phyloP scores from a whole-genome alignment of 1,284 basidiomycete genomes.

The Cystobasidiaceae sp. region DNA sequence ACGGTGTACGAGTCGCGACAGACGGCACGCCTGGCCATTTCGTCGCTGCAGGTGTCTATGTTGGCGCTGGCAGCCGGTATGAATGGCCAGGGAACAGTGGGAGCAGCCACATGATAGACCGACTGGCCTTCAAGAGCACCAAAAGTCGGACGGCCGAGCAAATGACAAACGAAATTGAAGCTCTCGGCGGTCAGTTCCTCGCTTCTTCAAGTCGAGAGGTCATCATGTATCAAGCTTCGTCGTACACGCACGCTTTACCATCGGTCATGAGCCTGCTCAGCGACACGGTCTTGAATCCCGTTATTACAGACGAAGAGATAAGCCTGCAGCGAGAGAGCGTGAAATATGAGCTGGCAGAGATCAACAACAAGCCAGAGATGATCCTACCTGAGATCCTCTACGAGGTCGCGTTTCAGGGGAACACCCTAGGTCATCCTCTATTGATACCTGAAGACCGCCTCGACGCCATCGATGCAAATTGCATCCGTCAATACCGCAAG shows the following conservation, averaged over 20 bases:
- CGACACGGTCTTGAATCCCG: slow-evolving; percentile 79
- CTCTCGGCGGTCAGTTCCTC: slow-evolving; percentile 85
- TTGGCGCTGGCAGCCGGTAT: slow-evolving; percentile 91
- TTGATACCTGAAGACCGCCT: slow-evolving; percentile 83
- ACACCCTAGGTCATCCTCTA: slow-evolving; percentile 81
- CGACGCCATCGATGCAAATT: slow-evolving; percentile 60
- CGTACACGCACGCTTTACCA: slow-evolving; percentile 78
- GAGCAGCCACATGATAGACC: slow-evolving; percentile 84
- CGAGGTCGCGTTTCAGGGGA: slow-evolving; percentile 70
- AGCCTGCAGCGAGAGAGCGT: slow-evolving; percentile 79
- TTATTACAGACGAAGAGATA: slow-evolving; percentile 72
- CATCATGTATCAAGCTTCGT: slow-evolving; percentile 97
- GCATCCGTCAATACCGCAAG: slow-evolving; percentile 63
- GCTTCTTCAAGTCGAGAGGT: slow-evolving; percentile 88
- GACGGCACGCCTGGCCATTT: slow-evolving; percentile 90
- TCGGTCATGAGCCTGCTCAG: slow-evolving; percentile 81
- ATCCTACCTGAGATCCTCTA: slow-evolving; percentile 91
- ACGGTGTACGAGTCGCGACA: slow-evolving; percentile 86
- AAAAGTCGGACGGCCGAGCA: slow-evolving; percentile 52
- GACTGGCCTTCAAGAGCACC: slow-evolving; percentile 85
- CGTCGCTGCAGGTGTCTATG: slow-evolving; percentile 84
- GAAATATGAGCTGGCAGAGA: slow-evolving; percentile 86
- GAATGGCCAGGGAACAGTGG: slow-evolving; percentile 72
- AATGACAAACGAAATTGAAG: slow-evolving; percentile 77
- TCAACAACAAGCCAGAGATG: slow-evolving; percentile 84